Base-by-base conservation (phyloP, 441 rosid genomes). In the Adansonia gregorii region DNA sequence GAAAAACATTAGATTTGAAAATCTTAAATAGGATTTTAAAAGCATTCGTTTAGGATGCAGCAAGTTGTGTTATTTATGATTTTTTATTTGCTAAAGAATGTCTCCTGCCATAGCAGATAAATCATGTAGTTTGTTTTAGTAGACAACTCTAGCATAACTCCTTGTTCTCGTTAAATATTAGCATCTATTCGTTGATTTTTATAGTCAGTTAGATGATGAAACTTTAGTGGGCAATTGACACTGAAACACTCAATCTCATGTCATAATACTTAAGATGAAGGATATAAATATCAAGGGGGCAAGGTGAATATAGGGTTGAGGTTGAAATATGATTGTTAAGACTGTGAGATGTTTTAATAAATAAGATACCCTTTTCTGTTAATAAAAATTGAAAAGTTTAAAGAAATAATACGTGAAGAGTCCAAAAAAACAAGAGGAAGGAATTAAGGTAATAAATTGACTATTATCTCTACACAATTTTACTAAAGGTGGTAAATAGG, bases 191-290 rank as follows among this genome's bases (percentile, higher is more conserved):
- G 19, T 73, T 43, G 6, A 20, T 41, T 7, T 27, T 45, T 11
- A 59, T 51, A 73, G 43, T 43, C 6, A 4, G 20, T 59, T 73
- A 73, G 76, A 45, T 59, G 67, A 60, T 43, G 43, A 58, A 73
- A 61, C 11, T 56, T 58, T 22, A 73, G 14, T 14, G 3, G 63
- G 54, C n/a, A 58, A 58, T 45, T n/a, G 5, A 14, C 8, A 3
- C 35, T 0, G 14, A 41, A 59, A 22, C 39, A 20, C 22, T 59
- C 41, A 1, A 59, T 73, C 67, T 56, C 3, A 27, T 1, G 35
- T 2, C 22, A 6, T 35, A 39, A 65, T 2, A 35, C 8, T 39
- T 39, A 66, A 39, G 46, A 39, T 20, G 41, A 39, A 66, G 22
- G 3, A 61, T 12, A 61, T 19, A 66, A 41, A 6, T 66, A 14